Evolutionary conservation across 2,329 filamentous ascomycete species (phyloP), one percentile per base, ranked within the genome.

Genomic region (Aureobasidium sp.): DNA sequence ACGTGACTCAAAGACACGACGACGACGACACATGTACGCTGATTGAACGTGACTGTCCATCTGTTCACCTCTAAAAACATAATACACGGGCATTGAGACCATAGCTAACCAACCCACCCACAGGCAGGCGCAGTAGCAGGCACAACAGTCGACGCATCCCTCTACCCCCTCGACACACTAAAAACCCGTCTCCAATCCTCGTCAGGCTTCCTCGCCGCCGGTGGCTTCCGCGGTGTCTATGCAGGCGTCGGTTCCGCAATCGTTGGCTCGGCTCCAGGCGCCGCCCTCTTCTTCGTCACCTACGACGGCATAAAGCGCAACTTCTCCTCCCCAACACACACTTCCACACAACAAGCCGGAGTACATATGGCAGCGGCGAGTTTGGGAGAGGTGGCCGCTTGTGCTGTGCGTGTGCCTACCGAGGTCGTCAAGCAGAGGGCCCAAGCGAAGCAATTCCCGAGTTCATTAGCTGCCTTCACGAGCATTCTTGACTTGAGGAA

Each of bases 341-440:
- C 36, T 5, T 54, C 13, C 10, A 45, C 47, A 16, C 63, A 63
- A 9, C 73, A 74, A 16, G 73, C 76, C 0, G 71, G 72, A 2
- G 70, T 71, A 41, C 92, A 97, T 76, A 97, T 97, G 86, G 71
- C 87, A 1, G 92, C 94, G 1, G 94, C 92, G 1, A 89, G 85
- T 48, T 71, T 92, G 49, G 95, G 94, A 59, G 94, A 99, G 76
- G 81, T 97, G 2, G 91, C 93, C 3, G 95, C 94, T 0, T 99
- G 94, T 75, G 86, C 91, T 1, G 86, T 99, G 7, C 82, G 94
- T 59, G 94, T 99, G 25, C 94, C 94, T 9, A 97, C 92, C 0
- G 94, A 99, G 73, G 94, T 99, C 5, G 84, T 99, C 69, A 99
- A 99, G 82, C 94, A 97, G 80, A 83, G 95, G 63, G 92, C 94